Evolutionary conservation across 495 filamentous ascomycete genomes (phyloP).

Genomic region (Neurospora cerealis): DNA sequence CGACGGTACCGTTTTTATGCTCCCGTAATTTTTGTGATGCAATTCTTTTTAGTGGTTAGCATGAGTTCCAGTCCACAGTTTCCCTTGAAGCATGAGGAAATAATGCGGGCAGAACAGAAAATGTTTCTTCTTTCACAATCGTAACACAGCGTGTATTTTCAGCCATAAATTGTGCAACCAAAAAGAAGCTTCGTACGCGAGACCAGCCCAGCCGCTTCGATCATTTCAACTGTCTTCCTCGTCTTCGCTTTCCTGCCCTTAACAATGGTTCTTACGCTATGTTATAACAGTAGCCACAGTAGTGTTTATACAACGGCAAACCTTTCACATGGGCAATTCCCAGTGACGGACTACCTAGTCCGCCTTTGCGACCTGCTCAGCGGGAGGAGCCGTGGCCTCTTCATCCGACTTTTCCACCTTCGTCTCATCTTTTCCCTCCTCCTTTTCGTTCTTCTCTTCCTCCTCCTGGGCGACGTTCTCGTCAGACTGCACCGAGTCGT

Average conservation of each 20-base stretch:
- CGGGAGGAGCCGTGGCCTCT: background rate
- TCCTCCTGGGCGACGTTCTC: background rate
- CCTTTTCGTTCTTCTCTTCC: slow-evolving; percentile 11
- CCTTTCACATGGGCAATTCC: background rate
- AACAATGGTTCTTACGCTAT: background rate
- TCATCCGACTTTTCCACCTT: slow-evolving; percentile 1
- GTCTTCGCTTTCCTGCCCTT: slow-evolving; percentile 3
- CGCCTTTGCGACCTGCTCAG: background rate
- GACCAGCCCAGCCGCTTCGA: background rate
- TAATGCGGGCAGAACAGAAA: background rate
- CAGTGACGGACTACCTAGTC: background rate
- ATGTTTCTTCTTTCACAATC: background rate
- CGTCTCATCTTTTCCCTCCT: slow-evolving; percentile 8
- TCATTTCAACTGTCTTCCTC: background rate
- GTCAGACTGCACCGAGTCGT: background rate
- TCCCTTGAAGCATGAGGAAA: background rate
- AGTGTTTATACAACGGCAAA: background rate
- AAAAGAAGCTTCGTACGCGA: background rate
- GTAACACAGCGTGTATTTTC: background rate
- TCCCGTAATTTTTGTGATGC: background rate
- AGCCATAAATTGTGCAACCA: background rate
- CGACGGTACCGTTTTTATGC: background rate
- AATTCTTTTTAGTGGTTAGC: background rate
- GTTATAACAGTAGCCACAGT: background rate
- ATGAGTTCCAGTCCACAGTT: background rate